Base-by-base conservation (phyloP, 139 green algal species). In the Picochlorum sp. region DNA sequence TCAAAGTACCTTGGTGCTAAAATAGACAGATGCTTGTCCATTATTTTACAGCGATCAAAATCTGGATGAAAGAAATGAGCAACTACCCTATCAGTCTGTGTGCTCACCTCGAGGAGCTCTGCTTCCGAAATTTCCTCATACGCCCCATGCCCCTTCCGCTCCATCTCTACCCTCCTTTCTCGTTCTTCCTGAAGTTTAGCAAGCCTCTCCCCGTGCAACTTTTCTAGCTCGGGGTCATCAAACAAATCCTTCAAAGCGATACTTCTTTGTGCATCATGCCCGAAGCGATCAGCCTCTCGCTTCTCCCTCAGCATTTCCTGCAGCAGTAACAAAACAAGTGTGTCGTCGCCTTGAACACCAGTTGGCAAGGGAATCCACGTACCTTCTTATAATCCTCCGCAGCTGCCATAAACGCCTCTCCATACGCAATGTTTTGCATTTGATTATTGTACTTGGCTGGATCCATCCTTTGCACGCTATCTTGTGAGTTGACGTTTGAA, bases 21-120 rank as follows among this genome's bases (percentile, higher is more conserved):
- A 10, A 70, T 58, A 5, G 57, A 28, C 11, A 98, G 52, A 74
- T 98, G 92, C 78, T 94, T 92, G 81, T 98, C 86, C 69, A 98
- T 83, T 57, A 98, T 89, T 79, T 94, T 94, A 81, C 92, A 97
- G 11, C 90, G 80, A 69, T 94, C 82, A 84, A 98, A 98, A 54
- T 95, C 89, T n/a, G 73, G 63, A 69, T 97, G 92, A 73, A 87
- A 98, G 61, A 98, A 97, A 72, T 98, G 92, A 38, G 64, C 78
- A 1, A 97, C 84, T 21, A 95, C 85, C 0, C 61, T 60, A 32
- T 86, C 70, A 46, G 86, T 87, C 46, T 89, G 79, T 10, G 90
- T 98, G 2, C 96, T 87, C 10, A 84, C 70, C 60, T 94, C 86
- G 30, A 98, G 62, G 57, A 97, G 97, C 18, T 97, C 90, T 9